Evolutionary conservation across 176 grass and related monocot genomes (phyloP).

Genomic region (Avena eriantha): DNA sequence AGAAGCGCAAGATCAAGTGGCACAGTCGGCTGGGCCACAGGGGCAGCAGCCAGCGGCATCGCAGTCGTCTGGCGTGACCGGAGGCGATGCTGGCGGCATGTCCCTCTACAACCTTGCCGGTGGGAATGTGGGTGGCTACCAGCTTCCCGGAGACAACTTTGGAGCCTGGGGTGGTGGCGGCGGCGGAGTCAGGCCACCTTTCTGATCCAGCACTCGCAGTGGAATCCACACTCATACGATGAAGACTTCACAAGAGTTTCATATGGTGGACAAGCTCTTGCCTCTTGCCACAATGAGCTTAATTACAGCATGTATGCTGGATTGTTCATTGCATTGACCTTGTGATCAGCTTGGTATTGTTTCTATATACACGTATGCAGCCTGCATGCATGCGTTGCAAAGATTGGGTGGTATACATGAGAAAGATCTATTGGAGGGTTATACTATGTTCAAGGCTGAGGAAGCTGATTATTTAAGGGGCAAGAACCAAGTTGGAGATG

Average conservation of each 20-base stretch:
- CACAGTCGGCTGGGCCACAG: conserved; percentile 34
- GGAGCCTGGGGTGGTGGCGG: conserved; percentile 68
- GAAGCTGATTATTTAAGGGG: background rate
- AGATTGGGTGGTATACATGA: conserved; percentile 20
- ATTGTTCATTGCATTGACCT: conserved; percentile 34
- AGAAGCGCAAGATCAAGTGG: conserved; percentile 53
- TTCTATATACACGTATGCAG: conserved; percentile 10
- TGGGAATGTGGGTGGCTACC: conserved; percentile 70
- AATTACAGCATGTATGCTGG: conserved; percentile 24
- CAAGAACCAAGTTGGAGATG: conserved; percentile 22
- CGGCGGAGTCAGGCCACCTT: conserved; percentile 71
- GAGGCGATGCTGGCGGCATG: conserved; percentile 71
- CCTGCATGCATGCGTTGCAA: conserved; percentile 38
- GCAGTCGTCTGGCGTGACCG: conserved; percentile 81
- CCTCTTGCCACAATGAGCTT: background rate
- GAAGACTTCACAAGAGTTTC: conserved; percentile 27
- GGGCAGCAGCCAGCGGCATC: conserved; percentile 77
- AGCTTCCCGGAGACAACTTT: conserved; percentile 75
- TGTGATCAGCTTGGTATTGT: conserved; percentile 27
- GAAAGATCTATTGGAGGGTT: conserved; percentile 12
- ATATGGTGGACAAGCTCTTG: conserved; percentile 34
- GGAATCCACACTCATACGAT: background rate
- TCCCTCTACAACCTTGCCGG: conserved; percentile 86
- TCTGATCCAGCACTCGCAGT: conserved; percentile 47
- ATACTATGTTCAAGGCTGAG: background rate